Evolutionary conservation across 1,284 basidiomycete species (phyloP), one percentile per base, ranked within the genome.

Genomic region (Ceratobasidium sp.): DNA sequence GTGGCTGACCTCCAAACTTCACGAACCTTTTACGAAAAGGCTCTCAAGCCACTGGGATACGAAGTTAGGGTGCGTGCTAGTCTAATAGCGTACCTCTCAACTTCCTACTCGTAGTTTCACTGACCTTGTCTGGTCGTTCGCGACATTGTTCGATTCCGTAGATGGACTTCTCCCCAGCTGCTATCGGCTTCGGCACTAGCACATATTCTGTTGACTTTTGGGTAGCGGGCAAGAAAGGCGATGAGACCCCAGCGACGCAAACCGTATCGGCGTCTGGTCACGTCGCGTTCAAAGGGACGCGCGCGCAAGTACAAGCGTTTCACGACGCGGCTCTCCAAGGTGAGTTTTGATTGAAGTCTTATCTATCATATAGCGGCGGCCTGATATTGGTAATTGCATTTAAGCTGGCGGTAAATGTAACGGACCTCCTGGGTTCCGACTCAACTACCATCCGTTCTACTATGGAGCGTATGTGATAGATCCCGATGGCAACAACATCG

Each of bases 341-440:
- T 58, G 11, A 13, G 66, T 55, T 21, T 2, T 16, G 14, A 32
- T 14, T 30, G 21, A 32, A 57, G 8, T 6, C 30, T 57, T 14
- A 30, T 32, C 26, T 14, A 9, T 32, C 26, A 9, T 23, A 52
- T 44, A 52, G n/a, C n/a, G n/a, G 35, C 35, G 35, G 4, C 11
- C 11, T 38, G 35, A 38, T 38, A 38, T 38, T 38, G 35, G 35
- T 52, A 8, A 11, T 30, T 57, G 13, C 18, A 54, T 16, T n/a
- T 35, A 69, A n/a, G 66, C 66, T 43, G 66, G 66, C 5, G 66
- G 66, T 21, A 69, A 46, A 21, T 69, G 66, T 43, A 69, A 69
- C 21, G 66, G 66, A 6, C 52, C 66, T 14, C 66, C 66, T 7
- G 66, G 66, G 21, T 58, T 58, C 21, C 50, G 66, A 14, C 32